phyloP scores from a whole-genome alignment of 1,284 basidiomycete genomes.

The Boletus austroedulis region DNA sequence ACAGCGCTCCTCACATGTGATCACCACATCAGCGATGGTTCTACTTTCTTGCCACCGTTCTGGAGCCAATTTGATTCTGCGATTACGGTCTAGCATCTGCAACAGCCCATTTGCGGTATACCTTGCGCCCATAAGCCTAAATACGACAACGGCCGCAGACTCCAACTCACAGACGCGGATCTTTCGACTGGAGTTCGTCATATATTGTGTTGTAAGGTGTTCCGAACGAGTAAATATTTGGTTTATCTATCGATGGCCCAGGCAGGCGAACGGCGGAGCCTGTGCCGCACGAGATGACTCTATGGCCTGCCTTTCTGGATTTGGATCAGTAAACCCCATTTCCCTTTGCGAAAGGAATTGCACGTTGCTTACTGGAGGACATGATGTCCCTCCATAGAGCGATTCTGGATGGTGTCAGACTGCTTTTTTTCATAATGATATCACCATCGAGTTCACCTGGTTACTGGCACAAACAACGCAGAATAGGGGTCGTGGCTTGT shows the following conservation, averaged over 20 bases:
- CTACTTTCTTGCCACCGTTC: slow-evolving; percentile 95
- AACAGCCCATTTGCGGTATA: slow-evolving; percentile 97
- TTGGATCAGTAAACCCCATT: slow-evolving; percentile 9
- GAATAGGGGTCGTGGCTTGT: slow-evolving; percentile 76
- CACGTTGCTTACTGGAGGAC: slow-evolving; percentile 78
- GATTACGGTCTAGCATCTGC: slow-evolving; percentile 96
- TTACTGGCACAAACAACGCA: slow-evolving; percentile 99
- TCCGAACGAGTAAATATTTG: slow-evolving; percentile 96
- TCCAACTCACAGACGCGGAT: slow-evolving; percentile 72
- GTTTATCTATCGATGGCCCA: slow-evolving; percentile 94
- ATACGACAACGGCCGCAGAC: not conserved
- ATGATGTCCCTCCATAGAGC: slow-evolving; percentile 98
- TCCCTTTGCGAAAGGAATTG: slow-evolving; percentile 16
- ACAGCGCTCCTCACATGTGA: slow-evolving; percentile 98
- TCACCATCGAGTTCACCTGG: slow-evolving; percentile 59
- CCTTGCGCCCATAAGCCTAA: slow-evolving; percentile 42
- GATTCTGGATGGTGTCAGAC: slow-evolving; percentile 63
- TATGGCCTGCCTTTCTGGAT: slow-evolving; percentile 79
- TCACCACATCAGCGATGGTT: slow-evolving; percentile 89
- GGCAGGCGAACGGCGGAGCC: slow-evolving; percentile 96
- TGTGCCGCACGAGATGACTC: slow-evolving; percentile 92
- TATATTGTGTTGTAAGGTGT: slow-evolving; percentile 99
- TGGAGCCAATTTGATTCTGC: slow-evolving; percentile 88
- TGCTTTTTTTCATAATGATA: not conserved
- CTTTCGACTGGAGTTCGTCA: slow-evolving; percentile 86